A percentile compares a stretch with the other conserved stretches of the same genome.
Evolutionary conservation across 164 flowering plant genomes (phyloP).

Genomic region (Berberis thunbergii): DNA sequence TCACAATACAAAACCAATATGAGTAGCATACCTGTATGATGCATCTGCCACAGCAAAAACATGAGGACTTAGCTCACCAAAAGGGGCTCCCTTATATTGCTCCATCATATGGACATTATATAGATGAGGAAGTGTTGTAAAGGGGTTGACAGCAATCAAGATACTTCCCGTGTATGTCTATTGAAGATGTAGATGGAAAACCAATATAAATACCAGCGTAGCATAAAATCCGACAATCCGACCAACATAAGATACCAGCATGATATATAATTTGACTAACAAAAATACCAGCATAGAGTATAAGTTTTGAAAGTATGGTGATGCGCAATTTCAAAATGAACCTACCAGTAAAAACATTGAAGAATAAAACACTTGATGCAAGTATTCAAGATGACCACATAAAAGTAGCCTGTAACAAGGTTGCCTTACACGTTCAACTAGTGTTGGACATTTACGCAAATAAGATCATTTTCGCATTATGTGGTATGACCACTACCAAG

Average conservation of each 20-base stretch:
- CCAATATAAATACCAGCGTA: background rate
- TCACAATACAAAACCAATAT: background rate
- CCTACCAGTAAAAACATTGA: background rate
- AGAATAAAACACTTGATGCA: background rate
- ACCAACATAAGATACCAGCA: background rate
- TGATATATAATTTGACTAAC: background rate
- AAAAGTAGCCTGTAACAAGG: no score
- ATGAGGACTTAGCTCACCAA: slow-evolving; percentile 97
- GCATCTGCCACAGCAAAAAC: slow-evolving; percentile 99
- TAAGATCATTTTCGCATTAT: no score
- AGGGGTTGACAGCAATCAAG: slow-evolving; percentile 96
- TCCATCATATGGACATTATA: slow-evolving; percentile 97
- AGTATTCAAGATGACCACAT: background rate
- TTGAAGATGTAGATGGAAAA: slow-evolving; percentile 6
- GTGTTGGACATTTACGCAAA: no score
- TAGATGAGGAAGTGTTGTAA: slow-evolving; percentile 94
- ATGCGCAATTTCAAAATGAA: background rate
- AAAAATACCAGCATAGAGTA: background rate
- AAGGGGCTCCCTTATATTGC: slow-evolving; percentile 85
- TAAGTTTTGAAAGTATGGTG: background rate
- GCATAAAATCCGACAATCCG: background rate
- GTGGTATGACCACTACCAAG: no score
- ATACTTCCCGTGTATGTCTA: slow-evolving; percentile 99
- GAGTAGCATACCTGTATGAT: slow-evolving; percentile 63
- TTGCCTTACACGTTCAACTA: no score